Conservation (phyloP, 2,329 filamentous ascomycete genomes). For the Pestalotiopsis sp. region DNA sequence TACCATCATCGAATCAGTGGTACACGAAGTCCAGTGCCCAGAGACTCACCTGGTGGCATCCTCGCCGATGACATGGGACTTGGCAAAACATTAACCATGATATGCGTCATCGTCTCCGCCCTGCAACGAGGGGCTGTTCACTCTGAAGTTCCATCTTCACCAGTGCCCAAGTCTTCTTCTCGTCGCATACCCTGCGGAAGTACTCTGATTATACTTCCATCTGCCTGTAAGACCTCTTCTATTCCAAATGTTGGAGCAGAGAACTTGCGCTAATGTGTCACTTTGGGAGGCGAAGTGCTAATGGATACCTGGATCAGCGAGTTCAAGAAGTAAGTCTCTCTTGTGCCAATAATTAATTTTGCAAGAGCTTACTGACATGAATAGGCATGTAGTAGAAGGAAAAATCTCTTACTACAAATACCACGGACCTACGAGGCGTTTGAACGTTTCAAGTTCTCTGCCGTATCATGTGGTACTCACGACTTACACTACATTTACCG, state of each 20-base stretch:
- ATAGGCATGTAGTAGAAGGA: background rate
- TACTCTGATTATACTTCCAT: conserved; percentile 4
- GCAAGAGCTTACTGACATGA: background rate
- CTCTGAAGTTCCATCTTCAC: background rate
- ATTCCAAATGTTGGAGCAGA: background rate
- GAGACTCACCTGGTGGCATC: conserved; percentile 2
- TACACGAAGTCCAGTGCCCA: background rate
- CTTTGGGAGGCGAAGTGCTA: background rate
- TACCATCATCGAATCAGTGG: background rate
- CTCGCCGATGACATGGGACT: conserved; percentile 10
- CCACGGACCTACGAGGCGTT: background rate
- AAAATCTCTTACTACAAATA: conserved; percentile 1
- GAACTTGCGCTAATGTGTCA: background rate
- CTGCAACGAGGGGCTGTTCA: background rate
- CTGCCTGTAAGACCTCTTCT: background rate
- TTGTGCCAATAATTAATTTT: background rate
- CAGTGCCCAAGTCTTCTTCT: background rate
- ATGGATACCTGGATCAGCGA: conserved; percentile 7
- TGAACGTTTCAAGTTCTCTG: background rate
- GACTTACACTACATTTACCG: background rate
- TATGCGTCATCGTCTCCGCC: background rate
- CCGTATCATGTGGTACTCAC: conserved; percentile 2
- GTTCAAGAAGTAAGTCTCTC: background rate
- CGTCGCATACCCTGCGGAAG: background rate
- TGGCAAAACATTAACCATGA: background rate